A percentile compares a stretch with the other conserved stretches of the same genome.
These are phyloP conservation scores for Nemania sp. DNA, from an alignment of 2,329 filamentous ascomycete genomes.

Conservation along the genomic window DNA sequence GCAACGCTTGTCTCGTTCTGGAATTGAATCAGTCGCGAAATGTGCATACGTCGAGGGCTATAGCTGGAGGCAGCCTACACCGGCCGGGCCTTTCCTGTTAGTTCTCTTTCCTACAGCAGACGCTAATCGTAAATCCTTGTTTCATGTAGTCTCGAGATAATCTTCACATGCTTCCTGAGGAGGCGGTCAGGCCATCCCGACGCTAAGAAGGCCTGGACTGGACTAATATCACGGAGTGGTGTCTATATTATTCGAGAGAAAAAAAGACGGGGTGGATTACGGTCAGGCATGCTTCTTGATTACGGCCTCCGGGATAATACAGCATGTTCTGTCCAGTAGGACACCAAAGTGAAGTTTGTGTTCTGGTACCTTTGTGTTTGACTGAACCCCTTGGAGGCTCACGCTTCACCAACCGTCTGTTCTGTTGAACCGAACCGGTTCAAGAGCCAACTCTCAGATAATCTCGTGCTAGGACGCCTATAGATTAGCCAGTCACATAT, in stretches of 20 bases:
- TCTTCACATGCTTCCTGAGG: constrained; percentile 16
- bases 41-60: background rate
- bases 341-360: background rate
- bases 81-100: constrained; percentile 1
- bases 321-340: background rate
- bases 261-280: background rate
- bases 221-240: constrained; percentile 7
- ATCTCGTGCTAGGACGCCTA: background rate
- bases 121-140: constrained; percentile 14
- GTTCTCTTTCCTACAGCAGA: background rate
- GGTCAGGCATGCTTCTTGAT: background rate
- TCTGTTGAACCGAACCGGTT: background rate
- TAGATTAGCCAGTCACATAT: background rate
- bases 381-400: background rate
- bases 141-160: constrained; percentile 14
- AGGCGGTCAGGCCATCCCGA: constrained; percentile 6
- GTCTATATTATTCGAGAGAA: background rate
- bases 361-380: background rate
- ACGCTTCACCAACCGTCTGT: background rate
- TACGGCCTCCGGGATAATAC: constrained; percentile 7
- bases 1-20: constrained; percentile 3
- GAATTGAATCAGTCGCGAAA: constrained; percentile 3
- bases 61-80: constrained; percentile 1
- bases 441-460: background rate
- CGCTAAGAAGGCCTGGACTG: constrained; percentile 18